Evolutionary conservation across 805 yeast species (phyloP), one percentile per base, ranked within the genome.

Genomic region (Suhomyces pyralidae): DNA sequence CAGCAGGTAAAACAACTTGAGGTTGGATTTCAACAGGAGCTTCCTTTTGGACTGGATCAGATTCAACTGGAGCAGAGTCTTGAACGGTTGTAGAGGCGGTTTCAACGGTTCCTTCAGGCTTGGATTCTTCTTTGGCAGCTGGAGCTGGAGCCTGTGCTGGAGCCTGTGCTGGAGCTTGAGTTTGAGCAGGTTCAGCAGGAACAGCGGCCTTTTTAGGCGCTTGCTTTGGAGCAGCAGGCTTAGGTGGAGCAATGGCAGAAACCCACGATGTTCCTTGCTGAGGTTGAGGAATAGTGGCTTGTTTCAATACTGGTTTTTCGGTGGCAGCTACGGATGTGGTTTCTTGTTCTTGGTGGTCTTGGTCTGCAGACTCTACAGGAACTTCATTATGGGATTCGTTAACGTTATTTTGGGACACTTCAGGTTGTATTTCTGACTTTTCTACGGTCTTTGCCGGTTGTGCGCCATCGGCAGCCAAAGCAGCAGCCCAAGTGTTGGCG

Each of bases 211-310:
- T 48, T 9, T 53, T 43, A 26, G 46, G 44, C 8, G 44, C 52
- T 14, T 51, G 48, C 50, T 53, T 47, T 28, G 50, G 51, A 34
- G 54, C 47, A 44, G 55, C 55, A 49, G 59, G 50, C 40, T 45
- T 49, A 45, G 90, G 85, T 51, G 68, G 67, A 51, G 77, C 70
- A 49, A 85, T 85, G 60, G 86, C 81, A 15, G 91, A 81, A 28
- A 90, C 90, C 88, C 90, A 85, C 5, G 90, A 77, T 10, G 32
- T 28, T 62, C 76, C 73, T 58, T 74, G 66, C 14, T 77, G 75
- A 19, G 86, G 85, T 50, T 55, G 64, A 74, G 83, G 61, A 77
- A 68, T 46, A 68, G 71, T 24, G 78, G 82, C 62, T 68, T 72
- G 61, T 51, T 65, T 64, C 52, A 64, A 64, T 36, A 61, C 64